Conservation (phyloP, 345 rosid species). For the Laguncularia racemosa region DNA sequence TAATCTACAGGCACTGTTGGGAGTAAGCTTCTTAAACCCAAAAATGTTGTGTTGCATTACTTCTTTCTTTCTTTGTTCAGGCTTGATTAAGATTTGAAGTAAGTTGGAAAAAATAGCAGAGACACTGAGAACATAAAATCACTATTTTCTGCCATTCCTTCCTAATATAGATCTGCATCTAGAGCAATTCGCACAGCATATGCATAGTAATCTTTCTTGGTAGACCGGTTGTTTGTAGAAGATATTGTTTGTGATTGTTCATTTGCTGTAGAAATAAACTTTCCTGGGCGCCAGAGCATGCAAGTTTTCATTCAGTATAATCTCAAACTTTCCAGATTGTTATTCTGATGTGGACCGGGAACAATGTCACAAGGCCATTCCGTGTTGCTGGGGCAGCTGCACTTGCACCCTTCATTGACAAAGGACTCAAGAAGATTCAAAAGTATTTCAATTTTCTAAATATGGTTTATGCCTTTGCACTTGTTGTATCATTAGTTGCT, state of each 20-base stretch:
- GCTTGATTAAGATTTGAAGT: too few species aligned
- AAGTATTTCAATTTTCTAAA: conserved; percentile 20
- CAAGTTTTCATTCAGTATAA: neutral
- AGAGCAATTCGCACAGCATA: too few species aligned
- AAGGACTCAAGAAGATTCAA: conserved; percentile 29
- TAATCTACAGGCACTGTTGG: conserved; percentile 31
- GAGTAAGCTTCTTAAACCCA: conserved; percentile 12
- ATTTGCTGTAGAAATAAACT: too few species aligned
- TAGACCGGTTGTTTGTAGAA: neutral
- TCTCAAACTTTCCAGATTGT: conserved; percentile 20
- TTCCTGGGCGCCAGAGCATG: too few species aligned
- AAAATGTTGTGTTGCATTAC: neutral
- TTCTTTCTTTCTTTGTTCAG: neutral
- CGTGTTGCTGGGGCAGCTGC: conserved; percentile 39
- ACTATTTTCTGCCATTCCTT: too few species aligned
- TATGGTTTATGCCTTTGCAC: conserved; percentile 27
- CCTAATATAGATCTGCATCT: too few species aligned
- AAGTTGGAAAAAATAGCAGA: too few species aligned
- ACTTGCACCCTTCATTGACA: conserved; percentile 23
- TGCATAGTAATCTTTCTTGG: too few species aligned
- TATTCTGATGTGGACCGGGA: conserved; percentile 39
- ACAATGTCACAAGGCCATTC: conserved; percentile 33
- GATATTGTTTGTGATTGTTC: neutral
- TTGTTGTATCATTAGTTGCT: conserved; percentile 23
- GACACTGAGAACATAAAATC: too few species aligned